Evolutionary conservation across 2,329 filamentous ascomycete species (phyloP), one percentile per base, ranked within the genome.

Genomic region (Periconia macrospinosa): DNA sequence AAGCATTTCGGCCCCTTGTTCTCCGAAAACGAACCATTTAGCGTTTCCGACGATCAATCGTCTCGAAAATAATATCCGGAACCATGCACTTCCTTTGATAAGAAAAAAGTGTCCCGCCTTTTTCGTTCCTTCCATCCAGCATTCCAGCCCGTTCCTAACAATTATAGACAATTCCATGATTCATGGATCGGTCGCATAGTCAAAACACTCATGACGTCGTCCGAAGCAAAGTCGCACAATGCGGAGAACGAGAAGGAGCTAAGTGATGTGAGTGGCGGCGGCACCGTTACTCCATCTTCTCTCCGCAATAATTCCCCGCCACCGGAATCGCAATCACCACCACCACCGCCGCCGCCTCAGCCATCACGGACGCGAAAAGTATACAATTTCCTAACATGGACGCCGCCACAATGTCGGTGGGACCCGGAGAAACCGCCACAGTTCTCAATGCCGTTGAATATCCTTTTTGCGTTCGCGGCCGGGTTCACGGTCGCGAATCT

Each of bases 401-500:
- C 83, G 35, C 89, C 89, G 0, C 78, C 79, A 49, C 79, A 82
- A 60, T 89, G 88, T 68, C 84, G 89, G 44, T 92, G 87, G 76
- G 80, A 91, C 60, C 81, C 85, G 0, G 70, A 83, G 0, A 80
- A 83, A 50, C 89, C 89, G 8, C 87, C 87, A 0, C 77, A 80
- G 30, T 91, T 93, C 71, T 87, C 83, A 1, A 75, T 90, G 61
- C 76, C 78, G 2, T 76, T 90, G 67, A 92, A 92, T 63, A 69
- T 91, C 2, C 73, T 92, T 1, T 91, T 91, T 57, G 86, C 82
- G 1, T 81, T 88, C 63, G 88, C 82, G 0, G 80, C 76, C 81
- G 86, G 3, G 86, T 90, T 91, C 60, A 90, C 88, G 0, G 90
- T 92, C 7, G 89, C 89, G 17, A 92, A 92, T 61, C 77, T 93